Conservation (phyloP, 2,329 filamentous ascomycete species). For the Microdochium bolleyi region DNA sequence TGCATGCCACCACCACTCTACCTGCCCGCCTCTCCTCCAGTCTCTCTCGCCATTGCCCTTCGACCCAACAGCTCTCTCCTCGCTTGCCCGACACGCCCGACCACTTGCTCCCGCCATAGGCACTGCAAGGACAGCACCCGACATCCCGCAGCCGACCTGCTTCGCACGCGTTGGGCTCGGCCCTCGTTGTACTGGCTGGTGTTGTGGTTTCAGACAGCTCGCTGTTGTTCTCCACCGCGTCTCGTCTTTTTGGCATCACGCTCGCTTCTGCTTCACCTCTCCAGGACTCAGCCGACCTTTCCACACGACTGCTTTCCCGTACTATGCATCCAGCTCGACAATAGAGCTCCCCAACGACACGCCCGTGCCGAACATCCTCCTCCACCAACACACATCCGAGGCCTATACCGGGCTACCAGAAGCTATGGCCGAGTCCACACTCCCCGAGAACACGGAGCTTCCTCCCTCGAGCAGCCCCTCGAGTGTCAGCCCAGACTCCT, state of each 20-base stretch:
- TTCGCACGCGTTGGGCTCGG: background rate
- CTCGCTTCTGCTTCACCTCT: background rate
- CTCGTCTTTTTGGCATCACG: background rate
- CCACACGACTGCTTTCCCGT: background rate
- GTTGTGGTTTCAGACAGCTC: background rate
- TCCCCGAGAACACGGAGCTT: background rate
- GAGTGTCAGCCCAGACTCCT: constrained; percentile 17
- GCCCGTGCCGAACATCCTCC: background rate
- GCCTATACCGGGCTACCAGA: background rate
- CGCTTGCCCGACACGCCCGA: background rate
- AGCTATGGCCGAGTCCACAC: background rate
- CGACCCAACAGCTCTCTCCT: background rate
- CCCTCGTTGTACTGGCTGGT: background rate
- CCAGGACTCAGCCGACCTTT: no score
- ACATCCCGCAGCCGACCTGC: background rate
- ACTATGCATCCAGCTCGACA: background rate
- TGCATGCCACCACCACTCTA: background rate
- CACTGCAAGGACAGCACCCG: background rate
- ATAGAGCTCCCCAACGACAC: background rate
- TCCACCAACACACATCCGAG: background rate
- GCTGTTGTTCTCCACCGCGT: constrained; percentile 1
- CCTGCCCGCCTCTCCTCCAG: background rate
- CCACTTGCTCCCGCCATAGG: background rate
- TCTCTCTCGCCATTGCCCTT: background rate
- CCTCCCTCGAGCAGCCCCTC: constrained; percentile 15